Conservation (phyloP, 2,329 filamentous ascomycete genomes). For the Ophiocordyceps camponoti-rufipedis region DNA sequence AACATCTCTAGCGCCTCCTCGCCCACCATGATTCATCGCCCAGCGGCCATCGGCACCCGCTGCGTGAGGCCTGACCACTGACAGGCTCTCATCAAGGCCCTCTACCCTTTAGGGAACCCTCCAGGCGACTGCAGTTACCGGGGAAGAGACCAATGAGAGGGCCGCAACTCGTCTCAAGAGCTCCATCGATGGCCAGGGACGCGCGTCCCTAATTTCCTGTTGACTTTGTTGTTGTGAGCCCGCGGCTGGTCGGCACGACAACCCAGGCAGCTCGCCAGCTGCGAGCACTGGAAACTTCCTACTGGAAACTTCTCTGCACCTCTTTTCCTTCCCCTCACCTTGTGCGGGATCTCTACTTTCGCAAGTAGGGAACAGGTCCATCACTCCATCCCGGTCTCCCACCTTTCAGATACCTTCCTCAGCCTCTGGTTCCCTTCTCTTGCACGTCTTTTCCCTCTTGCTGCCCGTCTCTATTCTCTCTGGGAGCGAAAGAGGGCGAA, state of each 20-base stretch:
- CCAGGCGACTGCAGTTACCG: too few species aligned
- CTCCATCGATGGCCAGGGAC: neutral
- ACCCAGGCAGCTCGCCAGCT: neutral
- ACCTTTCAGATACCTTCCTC: neutral
- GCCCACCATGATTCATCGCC: too few species aligned
- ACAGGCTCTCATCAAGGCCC: neutral
- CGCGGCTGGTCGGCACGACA: neutral
- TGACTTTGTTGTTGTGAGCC: neutral
- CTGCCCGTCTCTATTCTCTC: too few species aligned
- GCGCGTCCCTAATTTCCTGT: neutral
- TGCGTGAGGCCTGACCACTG: neutral
- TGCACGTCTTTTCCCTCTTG: neutral
- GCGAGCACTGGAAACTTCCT: neutral
- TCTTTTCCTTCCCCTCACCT: neutral
- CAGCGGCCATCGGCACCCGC: neutral
- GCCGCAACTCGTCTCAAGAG: too few species aligned
- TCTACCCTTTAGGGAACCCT: too few species aligned
- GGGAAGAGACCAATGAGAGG: too few species aligned
- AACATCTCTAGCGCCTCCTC: too few species aligned
- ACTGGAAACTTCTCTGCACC: neutral
- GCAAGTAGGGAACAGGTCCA: neutral
- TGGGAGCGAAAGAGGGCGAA: neutral
- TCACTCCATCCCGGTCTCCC: too few species aligned
- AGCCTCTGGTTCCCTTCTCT: neutral
- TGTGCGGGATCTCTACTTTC: neutral